phyloP scores from a whole-genome alignment of 768 basidiomycete genomes.

The Lactifluus piperatus region DNA sequence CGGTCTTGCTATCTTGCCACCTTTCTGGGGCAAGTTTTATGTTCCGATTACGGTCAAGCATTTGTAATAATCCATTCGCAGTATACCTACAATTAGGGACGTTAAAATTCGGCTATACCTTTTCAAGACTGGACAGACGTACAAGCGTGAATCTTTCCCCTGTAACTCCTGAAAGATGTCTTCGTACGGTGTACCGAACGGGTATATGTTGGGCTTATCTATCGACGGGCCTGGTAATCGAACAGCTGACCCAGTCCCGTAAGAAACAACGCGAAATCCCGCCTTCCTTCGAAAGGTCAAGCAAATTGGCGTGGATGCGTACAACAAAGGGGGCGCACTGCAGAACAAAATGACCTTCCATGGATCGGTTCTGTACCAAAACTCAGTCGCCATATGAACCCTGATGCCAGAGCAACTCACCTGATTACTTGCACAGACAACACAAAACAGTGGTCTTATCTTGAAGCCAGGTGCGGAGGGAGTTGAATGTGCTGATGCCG shows the following conservation, averaged over 20 bases:
- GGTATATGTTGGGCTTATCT: conserved; percentile 95
- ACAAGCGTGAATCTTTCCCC: conserved; percentile 78
- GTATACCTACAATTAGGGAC: conserved; percentile 53
- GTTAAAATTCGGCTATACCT: not conserved
- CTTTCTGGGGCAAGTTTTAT: conserved; percentile 91
- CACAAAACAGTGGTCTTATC: conserved; percentile 81
- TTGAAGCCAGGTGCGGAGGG: conserved; percentile 35
- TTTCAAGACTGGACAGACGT: conserved; percentile 30
- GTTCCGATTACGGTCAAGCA: conserved; percentile 92
- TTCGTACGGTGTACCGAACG: conserved; percentile 96
- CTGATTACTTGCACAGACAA: conserved; percentile 99
- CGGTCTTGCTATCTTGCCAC: conserved; percentile 85
- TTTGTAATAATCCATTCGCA: conserved; percentile 87
- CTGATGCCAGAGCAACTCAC: conserved; percentile 36
- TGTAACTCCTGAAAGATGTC: conserved; percentile 87
- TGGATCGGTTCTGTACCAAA: conserved; percentile 77
- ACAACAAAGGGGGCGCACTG: conserved; percentile 45
- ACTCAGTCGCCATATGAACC: not conserved
- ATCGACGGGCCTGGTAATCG: conserved; percentile 92
- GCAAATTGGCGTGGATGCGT: not conserved
- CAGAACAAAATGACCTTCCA: conserved; percentile 94
- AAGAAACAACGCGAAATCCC: conserved; percentile 85
- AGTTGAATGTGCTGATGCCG: not conserved
- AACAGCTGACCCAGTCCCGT: conserved; percentile 94
- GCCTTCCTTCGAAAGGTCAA: conserved; percentile 55